Evolutionary conservation across 2,329 filamentous ascomycete species (phyloP), one percentile per base, ranked within the genome.

Genomic region (Aspergillus sp.): DNA sequence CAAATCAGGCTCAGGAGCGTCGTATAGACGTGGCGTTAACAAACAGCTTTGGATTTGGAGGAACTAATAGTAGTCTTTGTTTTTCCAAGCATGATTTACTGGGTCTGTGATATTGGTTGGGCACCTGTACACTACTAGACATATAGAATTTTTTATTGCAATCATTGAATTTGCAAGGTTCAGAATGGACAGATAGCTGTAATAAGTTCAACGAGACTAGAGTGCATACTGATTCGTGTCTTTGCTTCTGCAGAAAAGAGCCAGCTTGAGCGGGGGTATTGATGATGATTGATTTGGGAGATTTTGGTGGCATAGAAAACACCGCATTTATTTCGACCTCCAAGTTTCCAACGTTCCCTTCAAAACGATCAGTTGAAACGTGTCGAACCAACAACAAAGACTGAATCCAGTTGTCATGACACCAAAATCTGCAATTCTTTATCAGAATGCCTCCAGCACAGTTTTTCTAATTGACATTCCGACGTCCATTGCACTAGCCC

Each of bases 41-140:
- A 3, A 99, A 99, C 69, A 98, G 93, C 71, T 99, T 99, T 76
- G 95, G 95, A 0, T 99, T 99, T 77, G 95, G 95, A 11, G 95
- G 95, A 15, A 98, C 93, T 1, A 99, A 99, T 77, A 93, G 93
- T 42, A 92, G 87, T 53, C 78, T 99, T 38, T 92, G 92, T 52
- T 93, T 98, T 67, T 65, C 71, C 5, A 68, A 64, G 53, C 66
- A 53, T 49, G 56, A 17, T 18, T 18, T 38, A n/a, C 53, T 5
- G 42, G 52, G 30, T 44, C 30, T 24, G 34, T 32, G 20, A 18
- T 26, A 22, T 34, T 8, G 12, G 20, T 53, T n/a, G 34, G 26
- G 26, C 7, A 9, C 4, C 4, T 18, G 44, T 54, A 43, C 41
- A 54, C 20, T 8, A 18, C 22, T 30, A n/a, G 17, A n/a, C n/a